phyloP scores from a whole-genome alignment of 1,139 yeast species.

The Suhomyces kunorum region DNA sequence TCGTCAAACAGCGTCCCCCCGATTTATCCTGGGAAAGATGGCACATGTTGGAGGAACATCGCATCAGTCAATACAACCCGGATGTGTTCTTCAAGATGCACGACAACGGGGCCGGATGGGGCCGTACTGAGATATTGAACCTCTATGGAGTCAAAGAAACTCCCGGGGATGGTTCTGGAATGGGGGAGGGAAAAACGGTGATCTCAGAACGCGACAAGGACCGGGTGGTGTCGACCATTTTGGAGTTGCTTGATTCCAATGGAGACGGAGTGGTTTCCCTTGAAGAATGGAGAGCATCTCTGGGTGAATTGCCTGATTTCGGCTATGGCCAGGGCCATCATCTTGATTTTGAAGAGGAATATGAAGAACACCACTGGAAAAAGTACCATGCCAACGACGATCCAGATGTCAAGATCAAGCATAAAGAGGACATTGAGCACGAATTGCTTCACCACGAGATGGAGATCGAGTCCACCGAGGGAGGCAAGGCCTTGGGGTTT shows the following conservation, averaged over 20 bases:
- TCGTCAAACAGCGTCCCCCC: conserved; percentile 35
- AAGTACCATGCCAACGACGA: conserved; percentile 78
- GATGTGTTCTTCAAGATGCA: conserved; percentile 80
- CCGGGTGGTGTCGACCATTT: conserved; percentile 56
- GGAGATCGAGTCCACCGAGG: conserved; percentile 61
- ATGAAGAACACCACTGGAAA: conserved; percentile 94
- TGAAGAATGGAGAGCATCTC: conserved; percentile 73
- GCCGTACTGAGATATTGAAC: conserved; percentile 66
- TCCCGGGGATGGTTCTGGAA: conserved; percentile 88
- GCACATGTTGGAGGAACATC: conserved; percentile 93
- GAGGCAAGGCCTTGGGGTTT: conserved; percentile 35
- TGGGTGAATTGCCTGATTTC: conserved; percentile 81
- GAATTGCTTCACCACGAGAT: conserved; percentile 87
- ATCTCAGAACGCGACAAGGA: conserved; percentile 59
- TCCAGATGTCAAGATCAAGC: conserved; percentile 78
- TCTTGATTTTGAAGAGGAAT: conserved; percentile 89
- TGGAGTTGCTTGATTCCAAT: conserved; percentile 63
- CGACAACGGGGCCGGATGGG: conserved; percentile 63
- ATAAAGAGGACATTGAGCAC: conserved; percentile 88
- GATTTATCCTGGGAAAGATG: conserved; percentile 70
- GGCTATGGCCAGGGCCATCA: conserved; percentile 98
- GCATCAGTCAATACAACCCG: conserved; percentile 70
- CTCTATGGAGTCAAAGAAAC: conserved; percentile 78
- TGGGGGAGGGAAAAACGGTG: conserved; percentile 70
- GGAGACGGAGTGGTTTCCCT: conserved; percentile 64